Evolutionary conservation across 257 asterid species (phyloP).

Genomic region (Capsicum pubescens): DNA sequence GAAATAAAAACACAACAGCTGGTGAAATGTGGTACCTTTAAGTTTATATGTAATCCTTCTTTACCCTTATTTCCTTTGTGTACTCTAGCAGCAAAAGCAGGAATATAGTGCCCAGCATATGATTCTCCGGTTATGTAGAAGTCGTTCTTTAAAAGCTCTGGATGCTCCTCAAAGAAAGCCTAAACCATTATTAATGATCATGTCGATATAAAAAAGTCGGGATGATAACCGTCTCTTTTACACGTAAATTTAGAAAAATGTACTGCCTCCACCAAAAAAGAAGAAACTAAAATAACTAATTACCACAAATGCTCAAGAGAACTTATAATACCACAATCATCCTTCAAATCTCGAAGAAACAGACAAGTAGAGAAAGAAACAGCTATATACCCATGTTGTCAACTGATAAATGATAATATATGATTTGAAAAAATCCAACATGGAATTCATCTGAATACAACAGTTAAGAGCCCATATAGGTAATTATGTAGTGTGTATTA

Average conservation of each 20-base stretch:
- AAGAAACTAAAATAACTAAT: background rate
- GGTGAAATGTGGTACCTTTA: constrained; percentile 63
- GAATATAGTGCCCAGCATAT: constrained; percentile 95
- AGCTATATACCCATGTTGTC: background rate
- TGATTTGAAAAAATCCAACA: background rate
- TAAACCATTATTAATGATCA: constrained; percentile 34
- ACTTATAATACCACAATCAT: background rate
- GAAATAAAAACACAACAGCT: constrained; percentile 18
- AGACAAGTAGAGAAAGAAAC: background rate
- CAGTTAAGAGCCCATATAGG: background rate
- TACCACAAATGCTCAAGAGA: background rate
- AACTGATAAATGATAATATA: background rate
- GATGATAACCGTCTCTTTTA: background rate
- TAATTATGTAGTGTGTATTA: background rate
- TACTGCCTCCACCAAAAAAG: background rate
- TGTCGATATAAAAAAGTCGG: background rate
- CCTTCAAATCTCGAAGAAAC: background rate
- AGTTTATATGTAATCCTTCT: constrained; percentile 76
- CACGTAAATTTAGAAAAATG: background rate
- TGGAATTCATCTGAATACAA: background rate
- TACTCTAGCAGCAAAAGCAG: constrained; percentile 93
- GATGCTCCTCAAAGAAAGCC: constrained; percentile 94
- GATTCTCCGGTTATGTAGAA: constrained; percentile 96
- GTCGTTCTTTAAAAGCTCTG: constrained; percentile 73
- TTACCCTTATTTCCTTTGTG: constrained; percentile 83